These are phyloP conservation scores for Plectosphaerella cucumerina DNA, from an alignment of 2,329 filamentous ascomycete species.

Conservation along the genomic window DNA sequence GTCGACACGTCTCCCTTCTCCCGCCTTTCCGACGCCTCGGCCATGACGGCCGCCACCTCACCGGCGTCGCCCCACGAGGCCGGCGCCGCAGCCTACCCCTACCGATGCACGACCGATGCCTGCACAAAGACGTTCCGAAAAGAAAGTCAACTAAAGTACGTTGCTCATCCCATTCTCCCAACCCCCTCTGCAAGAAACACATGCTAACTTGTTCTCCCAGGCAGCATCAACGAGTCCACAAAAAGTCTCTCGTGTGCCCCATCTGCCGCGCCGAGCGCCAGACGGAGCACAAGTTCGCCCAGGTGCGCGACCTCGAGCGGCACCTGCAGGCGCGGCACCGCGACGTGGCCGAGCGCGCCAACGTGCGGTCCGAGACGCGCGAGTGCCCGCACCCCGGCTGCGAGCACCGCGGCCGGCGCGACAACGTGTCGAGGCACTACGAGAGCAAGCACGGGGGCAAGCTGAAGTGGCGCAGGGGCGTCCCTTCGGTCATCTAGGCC, in stretches of 20 bases:
- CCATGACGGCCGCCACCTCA: background rate
- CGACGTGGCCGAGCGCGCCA: constrained; percentile 8
- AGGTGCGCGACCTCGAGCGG: constrained; percentile 15
- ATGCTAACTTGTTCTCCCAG: constrained; percentile 1
- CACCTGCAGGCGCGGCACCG: constrained; percentile 14
- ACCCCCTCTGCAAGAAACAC: background rate
- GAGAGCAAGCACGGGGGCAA: constrained; percentile 13
- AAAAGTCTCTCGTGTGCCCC: constrained; percentile 11
- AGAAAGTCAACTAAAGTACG: constrained; percentile 12
- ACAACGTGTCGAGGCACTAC: constrained; percentile 15
- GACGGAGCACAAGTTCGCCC: constrained; percentile 14
- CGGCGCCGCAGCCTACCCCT: constrained; percentile 2
- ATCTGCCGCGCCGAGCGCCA: constrained; percentile 11
- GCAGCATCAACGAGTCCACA: constrained; percentile 15
- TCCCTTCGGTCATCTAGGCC: constrained; percentile 8
- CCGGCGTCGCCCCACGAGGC: constrained; percentile 1
- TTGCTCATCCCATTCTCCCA: background rate
- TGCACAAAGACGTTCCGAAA: constrained; percentile 13
- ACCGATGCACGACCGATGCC: constrained; percentile 9
- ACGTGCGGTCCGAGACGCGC: constrained; percentile 13
- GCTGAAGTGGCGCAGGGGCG: constrained; percentile 13
- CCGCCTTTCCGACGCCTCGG: constrained; percentile 3
- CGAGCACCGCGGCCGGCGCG: constrained; percentile 11
- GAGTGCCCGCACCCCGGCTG: constrained; percentile 12
- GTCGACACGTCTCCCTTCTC: constrained; percentile 6